Conservation (phyloP, 129 eudicot species). For the Rutidosis leptorrhynchoides region DNA sequence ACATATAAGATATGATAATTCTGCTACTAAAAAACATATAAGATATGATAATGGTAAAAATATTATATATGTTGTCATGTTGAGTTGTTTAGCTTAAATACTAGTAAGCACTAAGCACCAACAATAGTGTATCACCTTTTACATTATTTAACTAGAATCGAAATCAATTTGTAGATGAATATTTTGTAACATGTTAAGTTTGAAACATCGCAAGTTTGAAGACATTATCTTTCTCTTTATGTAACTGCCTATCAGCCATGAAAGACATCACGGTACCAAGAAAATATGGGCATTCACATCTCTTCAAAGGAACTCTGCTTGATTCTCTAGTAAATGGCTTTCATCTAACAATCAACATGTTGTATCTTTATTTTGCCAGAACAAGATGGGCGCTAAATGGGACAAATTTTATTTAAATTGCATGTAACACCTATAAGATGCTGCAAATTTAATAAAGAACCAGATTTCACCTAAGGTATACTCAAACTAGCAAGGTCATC, state of each 20-base stretch:
- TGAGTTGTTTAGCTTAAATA: background rate
- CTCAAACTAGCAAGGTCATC: conserved; percentile 23
- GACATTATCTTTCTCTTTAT: too few relatives aligned
- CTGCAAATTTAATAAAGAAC: conserved; percentile 11
- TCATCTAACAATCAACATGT: background rate
- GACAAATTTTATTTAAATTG: background rate
- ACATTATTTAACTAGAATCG: background rate
- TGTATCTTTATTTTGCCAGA: background rate
- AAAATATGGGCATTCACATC: background rate
- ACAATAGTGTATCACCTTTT: background rate
- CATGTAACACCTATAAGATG: conserved; percentile 3
- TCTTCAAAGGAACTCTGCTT: conserved; percentile 3
- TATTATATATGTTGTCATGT: too few relatives aligned
- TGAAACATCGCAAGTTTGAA: background rate
- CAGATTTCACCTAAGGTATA: conserved; percentile 4
- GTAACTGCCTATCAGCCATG: too few relatives aligned
- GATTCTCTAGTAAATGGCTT: background rate
- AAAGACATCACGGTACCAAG: conserved; percentile 1
- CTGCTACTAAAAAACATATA: too few relatives aligned
- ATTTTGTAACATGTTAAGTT: background rate
- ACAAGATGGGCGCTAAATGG: background rate
- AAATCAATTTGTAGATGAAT: background rate
- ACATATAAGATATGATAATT: too few relatives aligned
- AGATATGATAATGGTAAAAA: too few relatives aligned
- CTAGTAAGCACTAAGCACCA: too few relatives aligned